A percentile compares a stretch with the other conserved stretches of the same genome.
These are phyloP conservation scores for Musa acuminata DNA, from an alignment of 176 grass and related monocot species.

Conservation along the genomic window DNA sequence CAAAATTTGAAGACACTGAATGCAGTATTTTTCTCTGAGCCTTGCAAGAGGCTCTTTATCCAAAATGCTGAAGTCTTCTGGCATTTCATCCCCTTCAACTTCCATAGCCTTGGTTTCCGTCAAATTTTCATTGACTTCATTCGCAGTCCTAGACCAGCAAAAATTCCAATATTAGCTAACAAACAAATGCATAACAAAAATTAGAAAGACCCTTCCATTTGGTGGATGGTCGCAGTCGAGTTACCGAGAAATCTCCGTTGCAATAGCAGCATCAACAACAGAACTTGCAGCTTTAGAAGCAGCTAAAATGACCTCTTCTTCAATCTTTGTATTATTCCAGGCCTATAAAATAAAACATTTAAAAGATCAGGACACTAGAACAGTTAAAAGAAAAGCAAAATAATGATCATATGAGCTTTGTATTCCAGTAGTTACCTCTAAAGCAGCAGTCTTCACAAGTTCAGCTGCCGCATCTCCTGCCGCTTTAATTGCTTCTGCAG, in stretches of 20 bases:
- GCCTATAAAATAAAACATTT: constrained; percentile 35
- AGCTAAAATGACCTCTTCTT: constrained; percentile 54
- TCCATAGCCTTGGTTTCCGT: constrained; percentile 38
- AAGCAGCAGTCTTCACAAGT: constrained; percentile 80
- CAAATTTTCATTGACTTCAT: constrained; percentile 28
- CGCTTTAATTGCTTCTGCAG: constrained; percentile 81
- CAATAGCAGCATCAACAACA: constrained; percentile 81
- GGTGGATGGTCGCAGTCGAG: constrained; percentile 8
- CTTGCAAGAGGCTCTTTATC: constrained; percentile 56
- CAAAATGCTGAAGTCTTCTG: constrained; percentile 68
- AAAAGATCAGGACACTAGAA: constrained; percentile 1
- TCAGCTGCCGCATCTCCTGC: constrained; percentile 97
- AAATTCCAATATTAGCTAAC: not conserved
- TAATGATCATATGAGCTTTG: not conserved
- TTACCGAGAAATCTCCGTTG: constrained; percentile 79
- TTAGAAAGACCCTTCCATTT: too few relatives aligned
- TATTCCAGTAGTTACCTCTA: constrained; percentile 46
- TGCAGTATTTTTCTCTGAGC: constrained; percentile 84
- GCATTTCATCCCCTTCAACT: constrained; percentile 38
- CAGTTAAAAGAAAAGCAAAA: constrained; percentile 6
- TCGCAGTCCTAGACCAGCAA: constrained; percentile 26
- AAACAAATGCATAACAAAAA: not conserved
- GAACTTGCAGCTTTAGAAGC: constrained; percentile 75
- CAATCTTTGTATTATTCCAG: constrained; percentile 61
- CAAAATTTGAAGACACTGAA: constrained; percentile 77